Evolutionary conservation across 148 eudicot species (phyloP).

Genomic region (Cornus florida): DNA sequence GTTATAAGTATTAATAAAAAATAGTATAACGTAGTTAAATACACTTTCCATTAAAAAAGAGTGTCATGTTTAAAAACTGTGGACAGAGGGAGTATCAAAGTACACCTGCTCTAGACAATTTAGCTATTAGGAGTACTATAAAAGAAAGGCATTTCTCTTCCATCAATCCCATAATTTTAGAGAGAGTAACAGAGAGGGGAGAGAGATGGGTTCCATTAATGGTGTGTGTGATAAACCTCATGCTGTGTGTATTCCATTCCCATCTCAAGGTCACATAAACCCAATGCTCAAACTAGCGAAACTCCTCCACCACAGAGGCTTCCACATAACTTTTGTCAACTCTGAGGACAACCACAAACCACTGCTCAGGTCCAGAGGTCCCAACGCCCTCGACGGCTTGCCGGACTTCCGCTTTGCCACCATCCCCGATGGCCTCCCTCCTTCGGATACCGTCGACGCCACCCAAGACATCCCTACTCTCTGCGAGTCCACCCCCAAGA

Average conservation of each 20-base stretch:
- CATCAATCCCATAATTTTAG: too few relatives aligned
- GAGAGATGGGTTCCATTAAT: slow-evolving; percentile 4
- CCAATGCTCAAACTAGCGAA: slow-evolving; percentile 63
- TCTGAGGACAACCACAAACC: slow-evolving; percentile 54
- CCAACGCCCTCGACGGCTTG: slow-evolving; percentile 42
- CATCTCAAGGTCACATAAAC: slow-evolving; percentile 71
- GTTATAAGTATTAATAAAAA: too few relatives aligned
- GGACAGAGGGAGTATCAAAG: too few relatives aligned
- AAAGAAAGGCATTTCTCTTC: too few relatives aligned
- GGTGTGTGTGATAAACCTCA: slow-evolving; percentile 32
- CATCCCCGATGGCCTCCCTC: slow-evolving; percentile 67
- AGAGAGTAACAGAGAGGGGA: not conserved
- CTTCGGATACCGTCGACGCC: slow-evolving; percentile 31
- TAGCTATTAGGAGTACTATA: too few relatives aligned
- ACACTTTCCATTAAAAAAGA: too few relatives aligned
- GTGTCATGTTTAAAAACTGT: too few relatives aligned
- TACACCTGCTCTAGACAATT: too few relatives aligned
- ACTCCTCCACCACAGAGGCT: slow-evolving; percentile 52
- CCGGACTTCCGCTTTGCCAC: slow-evolving; percentile 50
- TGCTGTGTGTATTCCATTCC: slow-evolving; percentile 53
- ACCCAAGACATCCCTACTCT: slow-evolving; percentile 48
- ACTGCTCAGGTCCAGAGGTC: slow-evolving; percentile 49
- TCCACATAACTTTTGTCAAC: slow-evolving; percentile 63
- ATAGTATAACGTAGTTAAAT: too few relatives aligned
- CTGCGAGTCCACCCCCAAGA: slow-evolving; percentile 30